Percentiles rank a stretch among this genome's conserved stretches.
Conservation (phyloP, 352 stramenopile genomes). For the Phytopythium montanum region DNA sequence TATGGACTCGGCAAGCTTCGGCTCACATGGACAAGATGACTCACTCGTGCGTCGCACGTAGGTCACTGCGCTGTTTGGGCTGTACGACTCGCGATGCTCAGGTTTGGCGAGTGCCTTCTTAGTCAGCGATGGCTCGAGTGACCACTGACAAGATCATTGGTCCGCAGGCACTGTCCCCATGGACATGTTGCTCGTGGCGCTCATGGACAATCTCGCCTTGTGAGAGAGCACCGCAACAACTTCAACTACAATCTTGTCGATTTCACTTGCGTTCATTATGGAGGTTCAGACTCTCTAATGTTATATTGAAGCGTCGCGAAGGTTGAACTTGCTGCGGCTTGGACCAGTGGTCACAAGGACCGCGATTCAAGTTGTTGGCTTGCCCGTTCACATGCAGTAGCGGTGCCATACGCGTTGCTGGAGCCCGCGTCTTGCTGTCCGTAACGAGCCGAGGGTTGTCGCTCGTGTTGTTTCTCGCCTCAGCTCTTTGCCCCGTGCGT, state of each 20-base stretch:
- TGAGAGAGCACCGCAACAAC: neutral
- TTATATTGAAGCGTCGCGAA: neutral
- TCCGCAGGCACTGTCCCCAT: constrained; percentile 31
- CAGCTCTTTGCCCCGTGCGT: neutral
- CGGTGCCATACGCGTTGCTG: neutral
- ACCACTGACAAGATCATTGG: neutral
- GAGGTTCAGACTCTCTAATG: neutral
- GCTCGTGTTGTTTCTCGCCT: neutral
- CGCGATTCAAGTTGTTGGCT: neutral
- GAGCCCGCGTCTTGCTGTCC: neutral
- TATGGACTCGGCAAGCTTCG: constrained; percentile 6
- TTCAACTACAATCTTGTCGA: neutral
- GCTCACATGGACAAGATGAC: neutral
- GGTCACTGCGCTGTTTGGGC: constrained; percentile 44
- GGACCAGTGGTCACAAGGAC: too few species aligned
- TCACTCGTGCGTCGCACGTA: neutral
- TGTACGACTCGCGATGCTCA: constrained; percentile 34
- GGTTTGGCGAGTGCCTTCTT: constrained; percentile 16
- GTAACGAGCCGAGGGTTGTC: neutral
- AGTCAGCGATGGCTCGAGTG: neutral
- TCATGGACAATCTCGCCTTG: neutral
- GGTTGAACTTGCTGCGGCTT: neutral
- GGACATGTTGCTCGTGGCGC: constrained; percentile 27
- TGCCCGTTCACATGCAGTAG: neutral
- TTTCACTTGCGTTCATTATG: neutral